Conservation (phyloP, 2,329 filamentous ascomycete species). For the Teratosphaeria viscida region DNA sequence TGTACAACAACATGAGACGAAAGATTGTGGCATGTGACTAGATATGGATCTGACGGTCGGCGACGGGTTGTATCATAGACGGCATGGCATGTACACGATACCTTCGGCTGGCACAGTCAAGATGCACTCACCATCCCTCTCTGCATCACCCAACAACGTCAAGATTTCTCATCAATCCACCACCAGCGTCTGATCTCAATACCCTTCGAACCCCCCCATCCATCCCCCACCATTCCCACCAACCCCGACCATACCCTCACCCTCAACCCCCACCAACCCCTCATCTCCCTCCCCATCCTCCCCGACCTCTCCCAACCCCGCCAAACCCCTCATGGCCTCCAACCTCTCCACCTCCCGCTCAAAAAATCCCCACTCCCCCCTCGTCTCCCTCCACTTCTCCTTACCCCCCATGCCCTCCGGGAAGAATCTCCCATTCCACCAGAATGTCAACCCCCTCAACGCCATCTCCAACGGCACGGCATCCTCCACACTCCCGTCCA, state of each 20-base stretch:
- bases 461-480: conserved; percentile 87
- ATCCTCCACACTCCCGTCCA: conserved; percentile 89
- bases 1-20: background rate
- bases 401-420: conserved; percentile 10
- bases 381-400: background rate
- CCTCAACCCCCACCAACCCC: conserved; percentile 3
- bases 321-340: conserved; percentile 25
- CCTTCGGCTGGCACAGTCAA: background rate
- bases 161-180: background rate
- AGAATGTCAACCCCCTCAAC: conserved; percentile 78
- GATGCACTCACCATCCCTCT: background rate
- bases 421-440: conserved; percentile 74
- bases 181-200: conserved; percentile 6
- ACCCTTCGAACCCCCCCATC: conserved; percentile 20
- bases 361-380: conserved; percentile 34
- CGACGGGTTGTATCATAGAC: background rate
- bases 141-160: background rate
- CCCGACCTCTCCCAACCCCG: background rate
- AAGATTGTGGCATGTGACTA: background rate
- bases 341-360: conserved; percentile 40
- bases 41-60: background rate
- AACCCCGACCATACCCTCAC: background rate
- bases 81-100: background rate
- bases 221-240: background rate
- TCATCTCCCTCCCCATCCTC: conserved; percentile 8